phyloP scores from a whole-genome alignment of 352 stramenopile genomes.

The Aphanomyces invadans region DNA sequence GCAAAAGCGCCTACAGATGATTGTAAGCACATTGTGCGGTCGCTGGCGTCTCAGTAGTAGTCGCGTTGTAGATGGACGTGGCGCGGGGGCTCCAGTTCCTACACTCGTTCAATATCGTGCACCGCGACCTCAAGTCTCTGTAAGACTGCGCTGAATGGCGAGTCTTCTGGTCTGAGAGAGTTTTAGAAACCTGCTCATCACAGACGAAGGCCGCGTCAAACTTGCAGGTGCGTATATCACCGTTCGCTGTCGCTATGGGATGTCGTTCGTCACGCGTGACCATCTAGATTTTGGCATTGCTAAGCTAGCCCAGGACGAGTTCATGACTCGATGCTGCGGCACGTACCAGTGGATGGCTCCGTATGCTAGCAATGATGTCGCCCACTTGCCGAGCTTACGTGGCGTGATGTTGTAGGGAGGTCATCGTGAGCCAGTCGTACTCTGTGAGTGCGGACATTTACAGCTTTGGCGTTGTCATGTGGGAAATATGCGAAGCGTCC shows the following conservation, averaged over 20 bases:
- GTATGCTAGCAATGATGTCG: slow-evolving; percentile 30
- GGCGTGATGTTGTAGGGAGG: slow-evolving; percentile 37
- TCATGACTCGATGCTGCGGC: slow-evolving; percentile 70
- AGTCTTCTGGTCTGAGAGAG: not conserved
- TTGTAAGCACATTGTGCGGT: too few relatives aligned
- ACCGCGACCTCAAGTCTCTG: slow-evolving; percentile 75
- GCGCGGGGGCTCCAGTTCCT: slow-evolving; percentile 64
- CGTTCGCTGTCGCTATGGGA: too few relatives aligned
- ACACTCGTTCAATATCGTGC: slow-evolving; percentile 75
- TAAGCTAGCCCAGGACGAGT: slow-evolving; percentile 39
- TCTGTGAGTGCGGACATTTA: slow-evolving; percentile 69
- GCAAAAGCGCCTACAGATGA: slow-evolving; percentile 73
- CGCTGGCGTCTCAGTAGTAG: too few relatives aligned
- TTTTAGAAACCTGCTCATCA: slow-evolving; percentile 65
- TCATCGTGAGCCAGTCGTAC: slow-evolving; percentile 56
- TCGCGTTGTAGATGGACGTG: slow-evolving; percentile 41
- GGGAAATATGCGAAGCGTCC: slow-evolving; percentile 64
- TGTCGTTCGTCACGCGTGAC: too few relatives aligned
- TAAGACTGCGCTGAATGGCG: slow-evolving; percentile 30
- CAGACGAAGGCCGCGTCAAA: slow-evolving; percentile 59
- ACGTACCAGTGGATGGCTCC: slow-evolving; percentile 81
- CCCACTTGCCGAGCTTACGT: not conserved
- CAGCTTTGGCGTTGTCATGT: slow-evolving; percentile 74
- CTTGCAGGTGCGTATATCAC: slow-evolving; percentile 46
- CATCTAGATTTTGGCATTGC: slow-evolving; percentile 79